phyloP scores from a whole-genome alignment of 805 yeast species.

The Ogataea allantospora region DNA sequence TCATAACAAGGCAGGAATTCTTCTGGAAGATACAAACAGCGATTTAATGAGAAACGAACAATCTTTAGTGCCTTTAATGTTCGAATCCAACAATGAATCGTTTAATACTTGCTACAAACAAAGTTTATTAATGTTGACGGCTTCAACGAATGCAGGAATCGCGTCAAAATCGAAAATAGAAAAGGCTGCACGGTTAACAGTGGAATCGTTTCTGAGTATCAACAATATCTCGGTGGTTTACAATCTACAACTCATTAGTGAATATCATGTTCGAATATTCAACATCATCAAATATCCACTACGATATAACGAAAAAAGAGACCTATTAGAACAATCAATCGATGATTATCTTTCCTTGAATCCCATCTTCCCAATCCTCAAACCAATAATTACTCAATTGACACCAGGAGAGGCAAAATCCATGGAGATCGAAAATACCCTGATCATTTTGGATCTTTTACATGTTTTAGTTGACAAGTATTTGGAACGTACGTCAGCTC shows the following conservation, averaged over 20 bases:
- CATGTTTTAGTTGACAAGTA: constrained; percentile 10
- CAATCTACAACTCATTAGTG: constrained; percentile 19
- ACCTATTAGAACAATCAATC: constrained; percentile 9
- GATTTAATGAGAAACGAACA: constrained; percentile 9
- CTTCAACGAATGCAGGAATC: constrained; percentile 11
- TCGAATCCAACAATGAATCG: constrained; percentile 19
- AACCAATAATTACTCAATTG: constrained; percentile 19
- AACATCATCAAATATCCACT: constrained; percentile 20
- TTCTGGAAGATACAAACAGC: constrained; percentile 21
- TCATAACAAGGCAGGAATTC: constrained; percentile 17
- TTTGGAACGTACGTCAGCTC: constrained; percentile 3
- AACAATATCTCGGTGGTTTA: constrained; percentile 18
- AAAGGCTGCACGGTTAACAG: constrained; percentile 19
- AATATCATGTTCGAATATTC: constrained; percentile 21
- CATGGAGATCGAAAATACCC: background rate
- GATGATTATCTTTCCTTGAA: constrained; percentile 24
- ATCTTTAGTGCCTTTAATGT: constrained; percentile 16
- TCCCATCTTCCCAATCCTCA: constrained; percentile 30
- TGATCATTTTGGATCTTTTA: constrained; percentile 7
- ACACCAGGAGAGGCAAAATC: constrained; percentile 3
- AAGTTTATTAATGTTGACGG: constrained; percentile 19
- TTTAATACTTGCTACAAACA: constrained; percentile 22
- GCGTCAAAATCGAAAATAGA: constrained; percentile 7
- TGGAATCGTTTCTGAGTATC: constrained; percentile 18
- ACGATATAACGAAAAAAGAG: constrained; percentile 2